Percentiles rank a stretch among this genome's conserved stretches.
phyloP scores from a whole-genome alignment of 352 stramenopile species.

The Pythium sp. region DNA sequence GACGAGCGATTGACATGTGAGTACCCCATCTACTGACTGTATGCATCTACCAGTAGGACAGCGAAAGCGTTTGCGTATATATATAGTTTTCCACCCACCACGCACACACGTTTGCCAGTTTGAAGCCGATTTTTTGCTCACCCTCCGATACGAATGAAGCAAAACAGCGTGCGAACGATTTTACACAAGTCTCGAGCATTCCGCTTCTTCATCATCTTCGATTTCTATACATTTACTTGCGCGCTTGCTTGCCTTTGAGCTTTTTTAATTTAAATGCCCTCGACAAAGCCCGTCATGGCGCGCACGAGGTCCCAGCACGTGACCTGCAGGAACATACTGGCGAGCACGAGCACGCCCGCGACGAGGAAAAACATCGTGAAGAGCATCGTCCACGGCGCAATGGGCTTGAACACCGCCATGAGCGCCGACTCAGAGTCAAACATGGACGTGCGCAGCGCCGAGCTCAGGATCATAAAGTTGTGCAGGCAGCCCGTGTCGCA shows the following conservation, averaged over 20 bases:
- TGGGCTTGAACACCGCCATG: slow-evolving; percentile 55
- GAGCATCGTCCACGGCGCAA: slow-evolving; percentile 57
- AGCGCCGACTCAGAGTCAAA: slow-evolving; percentile 61
- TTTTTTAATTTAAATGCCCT: slow-evolving; percentile 24
- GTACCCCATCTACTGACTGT: neutral
- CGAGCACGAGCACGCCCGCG: slow-evolving; percentile 37
- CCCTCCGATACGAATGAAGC: neutral
- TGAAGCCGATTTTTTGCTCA: neutral
- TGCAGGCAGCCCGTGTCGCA: slow-evolving; percentile 84
- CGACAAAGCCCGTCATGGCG: slow-evolving; percentile 62
- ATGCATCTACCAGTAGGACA: neutral
- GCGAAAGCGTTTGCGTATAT: slow-evolving; percentile 1
- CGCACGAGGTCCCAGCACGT: slow-evolving; percentile 51
- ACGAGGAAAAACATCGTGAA: slow-evolving; percentile 61
- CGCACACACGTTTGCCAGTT: neutral
- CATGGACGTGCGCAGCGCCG: slow-evolving; percentile 51
- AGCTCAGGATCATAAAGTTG: slow-evolving; percentile 86
- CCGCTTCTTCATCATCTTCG: neutral
- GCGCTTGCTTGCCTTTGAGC: neutral
- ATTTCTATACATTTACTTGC: neutral
- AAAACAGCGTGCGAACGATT: neutral
- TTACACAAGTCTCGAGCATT: neutral
- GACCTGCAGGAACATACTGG: slow-evolving; percentile 49
- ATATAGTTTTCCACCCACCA: slow-evolving; percentile 9
- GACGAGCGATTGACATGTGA: neutral